Conservation (phyloP, 2,329 filamentous ascomycete genomes). For the Venturia effusa region DNA sequence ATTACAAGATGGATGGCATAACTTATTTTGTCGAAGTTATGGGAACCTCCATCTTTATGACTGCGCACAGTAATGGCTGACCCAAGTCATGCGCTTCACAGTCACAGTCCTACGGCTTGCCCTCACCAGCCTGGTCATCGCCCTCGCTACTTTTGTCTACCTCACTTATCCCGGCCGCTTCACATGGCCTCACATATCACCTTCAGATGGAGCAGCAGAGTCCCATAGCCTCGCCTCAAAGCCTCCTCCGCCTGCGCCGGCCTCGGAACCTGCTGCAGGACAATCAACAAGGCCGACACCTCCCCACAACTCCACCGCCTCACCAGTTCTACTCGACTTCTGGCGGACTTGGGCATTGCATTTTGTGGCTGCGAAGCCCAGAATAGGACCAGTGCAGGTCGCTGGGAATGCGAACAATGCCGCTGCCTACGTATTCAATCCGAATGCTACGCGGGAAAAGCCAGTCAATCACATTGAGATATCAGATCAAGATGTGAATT, state of each 20-base stretch:
- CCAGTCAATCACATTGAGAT: constrained; percentile 6
- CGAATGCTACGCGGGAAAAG: neutral
- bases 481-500: neutral
- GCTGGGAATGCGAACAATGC: neutral
- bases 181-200: neutral
- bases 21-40: too few species aligned
- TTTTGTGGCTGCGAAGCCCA: neutral
- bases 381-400: neutral
- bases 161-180: neutral
- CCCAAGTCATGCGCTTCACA: neutral
- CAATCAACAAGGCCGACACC: neutral
- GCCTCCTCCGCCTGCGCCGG: neutral
- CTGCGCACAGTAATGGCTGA: neutral
- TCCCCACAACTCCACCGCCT: constrained; percentile 8
- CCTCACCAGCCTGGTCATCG: neutral
- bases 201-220: neutral
- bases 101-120: neutral
- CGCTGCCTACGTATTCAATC: neutral
- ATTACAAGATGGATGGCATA: too few species aligned
- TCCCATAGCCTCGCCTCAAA: neutral
- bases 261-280: neutral
- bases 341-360: constrained; percentile 5
- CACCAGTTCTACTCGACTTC: neutral
- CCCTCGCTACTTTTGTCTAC: neutral
- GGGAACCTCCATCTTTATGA: neutral